Evolutionary conservation across 176 grass and related monocot genomes (phyloP), one percentile per base, ranked within the genome.

Genomic region (Poa annua): DNA sequence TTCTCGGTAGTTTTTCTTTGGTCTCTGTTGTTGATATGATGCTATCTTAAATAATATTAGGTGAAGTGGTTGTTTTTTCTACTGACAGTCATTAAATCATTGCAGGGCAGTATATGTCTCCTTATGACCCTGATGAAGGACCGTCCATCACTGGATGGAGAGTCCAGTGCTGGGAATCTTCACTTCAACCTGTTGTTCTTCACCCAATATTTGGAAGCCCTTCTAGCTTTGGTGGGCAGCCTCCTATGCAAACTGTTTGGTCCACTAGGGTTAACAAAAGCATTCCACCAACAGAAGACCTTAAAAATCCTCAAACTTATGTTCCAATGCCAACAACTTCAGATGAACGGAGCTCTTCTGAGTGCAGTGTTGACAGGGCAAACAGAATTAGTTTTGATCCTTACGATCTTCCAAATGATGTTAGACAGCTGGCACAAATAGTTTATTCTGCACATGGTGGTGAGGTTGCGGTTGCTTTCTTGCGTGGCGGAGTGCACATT

Each of bases 191-290:
- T 83, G 96, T 99, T 83, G 89, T 96, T 86, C 96, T 99, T 90
- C 96, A 99, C 76, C 96, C 96, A 81, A 99, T 99, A 87, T 99
- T 99, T 81, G 96, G 91, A 84, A 99, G 92, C 66, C 96, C 96
- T 61, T 61, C 88, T 59, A 89, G 74, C 76, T 97, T 91, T 85
- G 86, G 91, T 61, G 94, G 91, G 60, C 93, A 95, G 45, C 71
- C 93, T 78, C 96, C 96, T 62, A 95, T 90, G 90, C 96, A 99
- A 90, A 99, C 93, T 85, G 89, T 99, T 71, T 99, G 96, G 96
- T 88, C 85, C 21, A 99, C 93, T 79, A 93, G 78, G 90, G 96
- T 99, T 68, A 99, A 96, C 81, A 92, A 87, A 84, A 99, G 92
- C 91, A 96, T 99, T 86, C 77, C 93, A 70, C 96, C 89, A 71